phyloP scores from a whole-genome alignment of 176 grass and related monocot species.

The Poa pratensis region DNA sequence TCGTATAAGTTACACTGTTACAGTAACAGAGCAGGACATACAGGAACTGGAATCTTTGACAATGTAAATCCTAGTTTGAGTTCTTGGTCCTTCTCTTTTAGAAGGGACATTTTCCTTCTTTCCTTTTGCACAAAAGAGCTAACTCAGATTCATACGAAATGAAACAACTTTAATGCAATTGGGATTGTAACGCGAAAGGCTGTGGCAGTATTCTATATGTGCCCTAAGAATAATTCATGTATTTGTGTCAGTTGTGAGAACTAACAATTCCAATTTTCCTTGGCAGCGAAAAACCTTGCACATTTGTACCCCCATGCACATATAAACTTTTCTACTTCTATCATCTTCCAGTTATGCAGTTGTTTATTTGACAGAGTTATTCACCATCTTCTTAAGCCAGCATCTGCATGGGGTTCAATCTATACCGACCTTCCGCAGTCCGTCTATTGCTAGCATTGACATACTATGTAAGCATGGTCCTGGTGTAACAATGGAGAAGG shows the following conservation, averaged over 20 bases:
- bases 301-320: background rate
- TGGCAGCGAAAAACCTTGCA: background rate
- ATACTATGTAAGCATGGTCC: constrained; percentile 13
- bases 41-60: background rate
- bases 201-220: background rate
- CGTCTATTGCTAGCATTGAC: constrained; percentile 19
- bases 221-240: background rate
- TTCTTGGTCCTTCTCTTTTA: background rate
- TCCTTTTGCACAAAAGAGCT: background rate
- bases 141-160: constrained; percentile 26
- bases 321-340: background rate
- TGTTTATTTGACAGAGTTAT: background rate
- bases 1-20: background rate
- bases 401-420: constrained; percentile 18
- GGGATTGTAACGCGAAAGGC: too few relatives aligned
- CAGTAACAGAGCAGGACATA: constrained; percentile 7
- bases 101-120: too few relatives aligned
- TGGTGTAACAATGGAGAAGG: constrained; percentile 1
- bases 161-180: constrained; percentile 8
- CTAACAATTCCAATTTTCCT: constrained; percentile 11
- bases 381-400: background rate
- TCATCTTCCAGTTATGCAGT: background rate
- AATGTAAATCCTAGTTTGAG: background rate
- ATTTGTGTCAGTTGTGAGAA: constrained; percentile 23
- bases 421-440: background rate